Evolutionary conservation across 2,329 filamentous ascomycete species (phyloP), one percentile per base, ranked within the genome.

Genomic region (Apiospora sp.): DNA sequence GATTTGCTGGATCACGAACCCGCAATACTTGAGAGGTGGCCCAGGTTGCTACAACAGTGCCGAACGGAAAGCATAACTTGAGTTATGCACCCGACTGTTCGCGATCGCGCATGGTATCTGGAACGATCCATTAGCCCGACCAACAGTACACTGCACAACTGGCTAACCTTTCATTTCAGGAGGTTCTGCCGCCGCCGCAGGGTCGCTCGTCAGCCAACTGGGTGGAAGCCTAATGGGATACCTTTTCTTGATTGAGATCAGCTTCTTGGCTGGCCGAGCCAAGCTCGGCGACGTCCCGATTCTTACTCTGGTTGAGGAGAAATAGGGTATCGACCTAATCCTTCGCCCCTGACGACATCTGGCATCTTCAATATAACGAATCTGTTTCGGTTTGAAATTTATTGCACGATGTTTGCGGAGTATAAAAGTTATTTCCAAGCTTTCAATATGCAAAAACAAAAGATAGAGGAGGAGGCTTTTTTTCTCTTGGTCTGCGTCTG

Each of bases 211-310:
- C 78, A 88, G 92, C 82, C 91, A 97, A 84, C 90, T 97, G 76
- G 94, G 95, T 77, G 96, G 95, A 76, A 87, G 90, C n/a, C 87
- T 98, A 67, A 84, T 98, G 73, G 96, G 94, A 78, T 98, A 94
- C 85, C 86, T 98, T 75, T 99, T 99, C 87, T 94, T 99, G 79
- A 93, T 98, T 82, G 96, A 98, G 84, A 92, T 99, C 76, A 92
- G 95, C 78, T 96, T 96, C 84, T 91, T 99, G 77, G 94, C 97
- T 82, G 96, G 96, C 77, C 91, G 94, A 78, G 92, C 95, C 75
- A 96, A 97, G 89, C 92, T 99, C 77, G 91, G 92, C 77, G 92
- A 92, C 72, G 83, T 84, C 68, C 94, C 95, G 14, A 92, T 95
- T 70, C 90, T 93, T 82, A 97, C 96, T 61, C 90, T 99, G 49